Base-by-base conservation (phyloP, 768 basidiomycete genomes). In the Gloeophyllum trabeum region DNA sequence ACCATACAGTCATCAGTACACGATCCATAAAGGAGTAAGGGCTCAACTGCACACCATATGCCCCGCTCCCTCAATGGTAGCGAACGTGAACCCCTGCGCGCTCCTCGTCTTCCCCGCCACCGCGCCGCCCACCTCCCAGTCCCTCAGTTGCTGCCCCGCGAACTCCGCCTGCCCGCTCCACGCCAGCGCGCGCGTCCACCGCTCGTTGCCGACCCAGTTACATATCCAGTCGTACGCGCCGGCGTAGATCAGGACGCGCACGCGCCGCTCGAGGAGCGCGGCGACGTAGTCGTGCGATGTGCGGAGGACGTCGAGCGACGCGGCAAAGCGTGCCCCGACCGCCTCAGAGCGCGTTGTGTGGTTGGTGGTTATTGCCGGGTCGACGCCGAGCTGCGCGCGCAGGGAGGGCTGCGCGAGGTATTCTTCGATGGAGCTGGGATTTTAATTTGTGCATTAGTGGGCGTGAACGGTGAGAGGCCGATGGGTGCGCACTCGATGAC, bases 1-100 rank as follows among this genome's bases (percentile, higher is more conserved):
- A 25, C 43, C 16, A 10, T 5, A 16, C 7, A 16, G 22, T 18
- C 21, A 5, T 35, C 32, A 22, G 16, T n/a, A 14, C 19, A 21
- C n/a, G 5, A 37, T 16, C 19, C 13, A 22, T 34, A 24, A 6
- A 28, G n/a, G 26, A 20, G 19, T 24, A 18, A 25, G 7, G 19
- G 30, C 18, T 24, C n/a, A n/a, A n/a, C n/a, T n/a, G n/a, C 49
- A 34, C 28, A 79, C 80, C 79, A 81, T 80, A 61, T 87, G 84
- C n/a, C 84, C 84, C 14, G 81, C 83, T 6, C 67, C 78, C 30
- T 69, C 59, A 35, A 83, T 61, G 1, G 73, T 79, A 5, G 68
- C 71, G 55, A 75, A 83, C 7, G 77, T 81, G 41, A 89, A 58
- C 6, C 71, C 71, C 4, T 65, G 67, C 19, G 65, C 66, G 37